Base-by-base conservation (phyloP, 345 rosid species). In the Ailanthus altissimus region DNA sequence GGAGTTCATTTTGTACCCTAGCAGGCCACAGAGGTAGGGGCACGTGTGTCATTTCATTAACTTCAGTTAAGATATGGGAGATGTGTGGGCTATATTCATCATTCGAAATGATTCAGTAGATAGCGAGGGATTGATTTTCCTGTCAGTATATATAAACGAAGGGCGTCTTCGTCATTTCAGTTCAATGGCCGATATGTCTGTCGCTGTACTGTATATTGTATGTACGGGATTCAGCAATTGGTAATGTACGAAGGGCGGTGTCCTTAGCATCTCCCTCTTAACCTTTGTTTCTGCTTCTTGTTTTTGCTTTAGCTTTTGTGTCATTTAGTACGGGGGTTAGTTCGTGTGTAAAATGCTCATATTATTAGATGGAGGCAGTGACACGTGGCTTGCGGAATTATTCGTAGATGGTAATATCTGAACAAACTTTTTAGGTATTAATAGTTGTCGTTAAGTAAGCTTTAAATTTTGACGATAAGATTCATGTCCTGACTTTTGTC, bases 21-120 rank as follows among this genome's bases (percentile, higher is more conserved):
- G 23, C 40, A 16, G 53, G 15, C 10, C 11, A 61, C n/a, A 12
- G 1, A 7, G 25, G 4, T 1, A 18, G 36, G 82, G 76, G 40
- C 14, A 53, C 6, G 3, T 21, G 8, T 6, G 79, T 75, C 56
- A 73, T 58, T 49, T 79, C 6, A 1, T 0, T 5, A 1, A 0
- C 0, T 16, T 49, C 10, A 5, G 71, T 26, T 13, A 12, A 25
- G 79, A 36, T 54, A 15, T 23, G 67, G 53, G 20, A 70, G 32
- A 63, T 62, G 4, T 56, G 73, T 70, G 82, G 76, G 79, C 67
- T 70, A 21, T 13, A 21, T 75, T 74, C 79, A 80, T 75, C 68
- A 75, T 75, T 80, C 68, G 82, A 70, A 75, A 80, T 80, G 73
- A 75, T 80, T 75, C 59, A 38, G 53, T 45, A 50, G 75, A 79